Evolutionary conservation across 768 basidiomycete species (phyloP).

Genomic region (Lactifluus hygrophoroides): DNA sequence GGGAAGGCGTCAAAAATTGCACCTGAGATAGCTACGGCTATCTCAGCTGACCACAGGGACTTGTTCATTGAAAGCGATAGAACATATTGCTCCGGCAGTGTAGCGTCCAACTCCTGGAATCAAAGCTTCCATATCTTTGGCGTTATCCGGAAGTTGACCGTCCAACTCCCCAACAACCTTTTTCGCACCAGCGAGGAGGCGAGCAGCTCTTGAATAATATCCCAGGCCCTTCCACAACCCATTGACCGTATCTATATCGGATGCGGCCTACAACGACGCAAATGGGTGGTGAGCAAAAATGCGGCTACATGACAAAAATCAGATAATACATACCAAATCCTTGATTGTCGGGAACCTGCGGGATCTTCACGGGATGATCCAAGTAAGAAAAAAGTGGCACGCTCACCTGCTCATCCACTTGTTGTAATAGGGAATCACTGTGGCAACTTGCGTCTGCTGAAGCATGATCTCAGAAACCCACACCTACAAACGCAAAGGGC

Average conservation of each 20-base stretch:
- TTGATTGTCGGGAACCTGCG: constrained; percentile 72
- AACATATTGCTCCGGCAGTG: constrained; percentile 76
- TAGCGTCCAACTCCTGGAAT: constrained; percentile 87
- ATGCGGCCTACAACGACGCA: constrained; percentile 40
- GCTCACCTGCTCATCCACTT: constrained; percentile 77
- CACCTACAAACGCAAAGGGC: constrained; percentile 38
- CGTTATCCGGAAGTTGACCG: constrained; percentile 73
- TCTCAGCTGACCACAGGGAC: constrained; percentile 67
- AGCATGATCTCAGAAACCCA: constrained; percentile 94
- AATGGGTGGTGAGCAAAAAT: no score
- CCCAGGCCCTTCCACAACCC: constrained; percentile 86
- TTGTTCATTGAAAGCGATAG: constrained; percentile 80
- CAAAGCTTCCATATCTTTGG: constrained; percentile 68
- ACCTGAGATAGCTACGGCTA: constrained; percentile 10
- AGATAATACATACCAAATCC: constrained; percentile 47
- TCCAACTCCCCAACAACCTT: constrained; percentile 57
- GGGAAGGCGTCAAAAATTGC: not conserved
- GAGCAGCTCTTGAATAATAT: constrained; percentile 81
- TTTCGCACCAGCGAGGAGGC: constrained; percentile 76
- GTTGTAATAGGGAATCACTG: constrained; percentile 91
- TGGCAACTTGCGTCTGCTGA: constrained; percentile 90
- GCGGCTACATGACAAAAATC: no score
- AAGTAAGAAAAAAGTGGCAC: not conserved
- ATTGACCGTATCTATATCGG: constrained; percentile 80
- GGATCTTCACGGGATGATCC: not conserved